Conservation (phyloP, 352 stramenopile species). For the Phytophthora crassamura region DNA sequence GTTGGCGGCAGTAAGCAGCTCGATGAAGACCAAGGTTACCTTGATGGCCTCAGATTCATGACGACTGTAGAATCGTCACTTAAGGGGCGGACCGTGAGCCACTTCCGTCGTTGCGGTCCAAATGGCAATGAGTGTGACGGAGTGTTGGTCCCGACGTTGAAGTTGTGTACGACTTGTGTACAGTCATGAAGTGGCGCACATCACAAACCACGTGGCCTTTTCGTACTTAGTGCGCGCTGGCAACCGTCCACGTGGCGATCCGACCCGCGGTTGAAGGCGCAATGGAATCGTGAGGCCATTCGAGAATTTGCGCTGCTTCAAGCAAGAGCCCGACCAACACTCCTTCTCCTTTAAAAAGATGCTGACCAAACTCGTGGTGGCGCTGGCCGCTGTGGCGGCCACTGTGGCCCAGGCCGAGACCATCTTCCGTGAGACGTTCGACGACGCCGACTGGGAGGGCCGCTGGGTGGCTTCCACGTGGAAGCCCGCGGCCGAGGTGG, state of each 20-base stretch:
- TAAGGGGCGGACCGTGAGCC: no score
- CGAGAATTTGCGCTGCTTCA: conserved; percentile 38
- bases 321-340: conserved; percentile 29
- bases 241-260: conserved; percentile 39
- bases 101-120: neutral
- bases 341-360: conserved; percentile 34
- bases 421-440: conserved; percentile 95
- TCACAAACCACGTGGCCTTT: conserved; percentile 18
- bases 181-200: no score
- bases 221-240: conserved; percentile 21
- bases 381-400: conserved; percentile 54
- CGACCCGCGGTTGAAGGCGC: conserved; percentile 13
- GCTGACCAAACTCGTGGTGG: conserved; percentile 74
- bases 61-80: no score
- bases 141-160: conserved; percentile 16
- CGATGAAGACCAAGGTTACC: no score
- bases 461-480: conserved; percentile 93
- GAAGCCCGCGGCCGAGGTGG: conserved; percentile 95
- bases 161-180: conserved; percentile 29
- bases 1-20: no score
- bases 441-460: conserved; percentile 82
- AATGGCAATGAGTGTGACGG: no score
- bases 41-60: no score
- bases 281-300: conserved; percentile 19
- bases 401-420: conserved; percentile 75